Percentiles rank a stretch among this genome's conserved stretches.
Conservation (phyloP, 768 basidiomycete genomes). For the Suillus hirtellus region DNA sequence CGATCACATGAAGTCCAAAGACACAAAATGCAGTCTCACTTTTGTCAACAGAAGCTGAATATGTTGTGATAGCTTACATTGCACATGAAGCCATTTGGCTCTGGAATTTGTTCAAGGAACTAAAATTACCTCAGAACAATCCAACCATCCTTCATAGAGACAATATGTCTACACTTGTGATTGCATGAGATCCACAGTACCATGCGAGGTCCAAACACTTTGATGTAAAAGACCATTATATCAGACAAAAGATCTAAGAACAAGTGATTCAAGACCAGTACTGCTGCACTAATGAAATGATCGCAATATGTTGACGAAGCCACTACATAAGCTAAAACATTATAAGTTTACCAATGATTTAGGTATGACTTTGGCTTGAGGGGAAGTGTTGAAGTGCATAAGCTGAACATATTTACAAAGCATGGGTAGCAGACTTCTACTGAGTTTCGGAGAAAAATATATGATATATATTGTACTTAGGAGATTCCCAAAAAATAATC, state of each 20-base stretch:
- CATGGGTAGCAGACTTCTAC: too few relatives aligned
- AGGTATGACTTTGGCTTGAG: too few relatives aligned
- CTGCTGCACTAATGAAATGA: too few relatives aligned
- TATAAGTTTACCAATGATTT: too few relatives aligned
- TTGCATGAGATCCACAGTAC: slow-evolving; percentile 26
- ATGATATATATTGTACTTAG: too few relatives aligned
- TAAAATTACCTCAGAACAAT: slow-evolving; percentile 9
- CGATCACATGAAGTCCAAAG: slow-evolving; percentile 31
- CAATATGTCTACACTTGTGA: slow-evolving; percentile 31
- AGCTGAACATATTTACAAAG: too few relatives aligned
- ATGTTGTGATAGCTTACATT: slow-evolving; percentile 10
- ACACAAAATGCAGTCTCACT: slow-evolving; percentile 33
- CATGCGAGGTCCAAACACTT: slow-evolving; percentile 38
- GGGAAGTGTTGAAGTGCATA: too few relatives aligned
- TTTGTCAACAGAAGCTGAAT: slow-evolving; percentile 9
- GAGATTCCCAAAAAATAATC: too few relatives aligned
- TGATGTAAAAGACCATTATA: slow-evolving; percentile 33
- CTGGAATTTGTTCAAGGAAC: slow-evolving; percentile 13
- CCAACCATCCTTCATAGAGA: slow-evolving; percentile 25
- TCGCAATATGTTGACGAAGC: too few relatives aligned
- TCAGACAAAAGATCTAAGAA: slow-evolving; percentile 23
- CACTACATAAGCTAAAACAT: too few relatives aligned
- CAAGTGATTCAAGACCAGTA: too few relatives aligned
- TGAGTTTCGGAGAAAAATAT: too few relatives aligned
- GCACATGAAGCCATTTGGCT: slow-evolving; percentile 16